These are phyloP conservation scores for Phytophthora ohioensis DNA, from an alignment of 352 stramenopile species.

Conservation along the genomic window DNA sequence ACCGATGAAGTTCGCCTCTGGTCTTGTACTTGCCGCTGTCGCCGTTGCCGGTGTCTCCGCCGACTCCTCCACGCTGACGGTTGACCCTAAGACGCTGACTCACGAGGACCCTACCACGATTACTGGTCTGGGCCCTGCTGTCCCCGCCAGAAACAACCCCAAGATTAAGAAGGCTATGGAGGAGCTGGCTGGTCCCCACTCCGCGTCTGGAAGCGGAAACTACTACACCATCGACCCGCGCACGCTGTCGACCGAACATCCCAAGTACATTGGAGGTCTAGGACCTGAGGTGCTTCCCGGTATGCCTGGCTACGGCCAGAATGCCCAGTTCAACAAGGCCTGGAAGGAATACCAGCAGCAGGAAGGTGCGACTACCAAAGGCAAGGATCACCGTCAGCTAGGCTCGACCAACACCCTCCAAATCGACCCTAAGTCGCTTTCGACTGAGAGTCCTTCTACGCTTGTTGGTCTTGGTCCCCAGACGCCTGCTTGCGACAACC, in stretches of 20 bases:
- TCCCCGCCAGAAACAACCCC: slow-evolving; percentile 21
- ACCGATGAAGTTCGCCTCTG: slow-evolving; percentile 28
- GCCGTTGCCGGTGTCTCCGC: slow-evolving; percentile 14
- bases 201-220: slow-evolving; percentile 3
- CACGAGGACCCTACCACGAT: slow-evolving; percentile 15
- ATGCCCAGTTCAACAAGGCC: slow-evolving; percentile 27
- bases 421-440: neutral
- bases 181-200: slow-evolving; percentile 1
- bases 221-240: slow-evolving; percentile 14
- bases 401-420: slow-evolving; percentile 2
- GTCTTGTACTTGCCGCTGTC: slow-evolving; percentile 21
- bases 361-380: neutral
- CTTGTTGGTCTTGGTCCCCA: slow-evolving; percentile 1
- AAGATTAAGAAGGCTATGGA: slow-evolving; percentile 33
- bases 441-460: neutral
- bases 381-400: neutral
- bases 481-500: slow-evolving; percentile 5
- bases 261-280: neutral
- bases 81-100: slow-evolving; percentile 14
- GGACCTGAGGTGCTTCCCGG: slow-evolving; percentile 20
- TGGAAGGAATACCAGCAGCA: slow-evolving; percentile 19
- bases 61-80: slow-evolving; percentile 14
- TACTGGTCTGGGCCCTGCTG: slow-evolving; percentile 14
- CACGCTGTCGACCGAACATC: neutral
- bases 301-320: slow-evolving; percentile 29